Conservation (phyloP, 495 filamentous ascomycete species). For the Xylaria telfairii region DNA sequence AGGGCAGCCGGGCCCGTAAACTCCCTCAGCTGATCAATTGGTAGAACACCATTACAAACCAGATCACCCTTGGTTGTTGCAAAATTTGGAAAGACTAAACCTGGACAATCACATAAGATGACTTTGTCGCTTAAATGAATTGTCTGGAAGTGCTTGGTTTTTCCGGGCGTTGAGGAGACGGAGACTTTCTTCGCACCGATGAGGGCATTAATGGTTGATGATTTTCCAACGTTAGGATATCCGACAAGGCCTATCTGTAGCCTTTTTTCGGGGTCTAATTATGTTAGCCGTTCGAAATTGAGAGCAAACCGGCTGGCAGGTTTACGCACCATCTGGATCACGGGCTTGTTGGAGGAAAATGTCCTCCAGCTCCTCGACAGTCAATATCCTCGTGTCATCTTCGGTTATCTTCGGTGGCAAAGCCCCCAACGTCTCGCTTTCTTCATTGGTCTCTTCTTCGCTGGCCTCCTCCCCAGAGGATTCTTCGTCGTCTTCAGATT, state of each 20-base stretch:
- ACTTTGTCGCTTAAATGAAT: constrained; percentile 90
- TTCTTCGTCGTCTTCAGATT: constrained; percentile 20
- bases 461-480: constrained; percentile 45
- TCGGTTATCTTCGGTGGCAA: constrained; percentile 47
- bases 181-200: constrained; percentile 98
- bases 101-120: constrained; percentile 96
- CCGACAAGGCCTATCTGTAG: constrained; percentile 92
- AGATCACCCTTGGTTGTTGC: constrained; percentile 96
- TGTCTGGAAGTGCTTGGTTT: constrained; percentile 99
- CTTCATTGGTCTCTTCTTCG: constrained; percentile 46
- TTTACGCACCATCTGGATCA: constrained; percentile 54
- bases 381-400: constrained; percentile 79
- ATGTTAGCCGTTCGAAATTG: constrained; percentile 10
- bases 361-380: constrained; percentile 88
- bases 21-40: constrained; percentile 96
- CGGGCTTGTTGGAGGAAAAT: constrained; percentile 82
- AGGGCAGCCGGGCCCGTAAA: constrained; percentile 87
- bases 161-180: constrained; percentile 95
- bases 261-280: constrained; percentile 61
- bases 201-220: constrained; percentile 97
- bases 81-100: constrained; percentile 98
- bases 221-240: constrained; percentile 99
- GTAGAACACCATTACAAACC: constrained; percentile 92
- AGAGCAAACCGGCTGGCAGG: neutral
- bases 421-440: constrained; percentile 32